These are phyloP conservation scores for Penicillium sp. DNA, from an alignment of 2,329 filamentous ascomycete species.

Conservation along the genomic window DNA sequence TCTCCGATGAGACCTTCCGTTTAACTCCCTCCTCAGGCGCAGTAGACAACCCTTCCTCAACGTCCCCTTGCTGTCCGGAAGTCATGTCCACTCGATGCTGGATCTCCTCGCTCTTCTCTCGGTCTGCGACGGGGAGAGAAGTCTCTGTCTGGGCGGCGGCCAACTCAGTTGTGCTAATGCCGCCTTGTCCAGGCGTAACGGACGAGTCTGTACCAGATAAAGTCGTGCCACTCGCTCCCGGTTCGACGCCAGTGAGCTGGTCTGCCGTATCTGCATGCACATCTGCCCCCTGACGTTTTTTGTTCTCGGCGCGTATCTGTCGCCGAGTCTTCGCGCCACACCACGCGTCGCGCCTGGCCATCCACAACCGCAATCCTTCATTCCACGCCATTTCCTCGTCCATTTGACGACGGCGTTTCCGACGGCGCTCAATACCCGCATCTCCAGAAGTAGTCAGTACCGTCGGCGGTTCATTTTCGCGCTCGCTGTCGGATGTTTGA, in stretches of 20 bases:
- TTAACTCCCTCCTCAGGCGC: constrained; percentile 22
- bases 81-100: constrained; percentile 9
- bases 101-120: constrained; percentile 14
- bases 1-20: constrained; percentile 26
- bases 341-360: constrained; percentile 75
- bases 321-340: constrained; percentile 59
- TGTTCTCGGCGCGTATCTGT: constrained; percentile 24
- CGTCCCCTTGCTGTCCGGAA: constrained; percentile 14
- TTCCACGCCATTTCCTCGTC: constrained; percentile 73
- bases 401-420: constrained; percentile 55
- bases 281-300: constrained; percentile 11
- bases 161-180: constrained; percentile 12
- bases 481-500: constrained; percentile 20
- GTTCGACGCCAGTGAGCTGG: constrained; percentile 2
- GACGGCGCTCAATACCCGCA: constrained; percentile 50
- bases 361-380: constrained; percentile 73
- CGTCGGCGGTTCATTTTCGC: constrained; percentile 8
- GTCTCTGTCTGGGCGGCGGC: constrained; percentile 20
- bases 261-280: neutral
- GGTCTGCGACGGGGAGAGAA: constrained; percentile 24
- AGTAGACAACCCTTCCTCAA: constrained; percentile 23
- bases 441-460: constrained; percentile 36
- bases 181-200: neutral
- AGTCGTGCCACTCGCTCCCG: constrained; percentile 3
- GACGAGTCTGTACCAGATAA: neutral